Evolutionary conservation across 768 basidiomycete genomes (phyloP).

Genomic region (Coprinopsis sp.): DNA sequence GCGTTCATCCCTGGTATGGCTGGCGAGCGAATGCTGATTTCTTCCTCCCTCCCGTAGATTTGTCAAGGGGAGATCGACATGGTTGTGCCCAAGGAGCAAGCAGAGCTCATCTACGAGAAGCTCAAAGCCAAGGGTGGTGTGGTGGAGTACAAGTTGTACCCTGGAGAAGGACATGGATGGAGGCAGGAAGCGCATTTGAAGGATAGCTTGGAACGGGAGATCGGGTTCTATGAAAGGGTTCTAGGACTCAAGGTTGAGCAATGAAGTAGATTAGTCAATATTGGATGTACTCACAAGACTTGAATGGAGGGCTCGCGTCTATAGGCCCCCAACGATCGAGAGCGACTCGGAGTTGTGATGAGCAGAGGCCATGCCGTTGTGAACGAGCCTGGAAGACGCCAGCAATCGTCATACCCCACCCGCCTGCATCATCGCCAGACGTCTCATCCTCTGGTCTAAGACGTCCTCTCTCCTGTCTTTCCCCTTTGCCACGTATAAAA

Average conservation of each 20-base stretch:
- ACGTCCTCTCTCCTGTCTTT: too few relatives aligned
- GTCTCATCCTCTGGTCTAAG: too few relatives aligned
- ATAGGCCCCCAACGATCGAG: too few relatives aligned
- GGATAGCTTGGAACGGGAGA: conserved; percentile 47
- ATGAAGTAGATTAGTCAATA: too few relatives aligned
- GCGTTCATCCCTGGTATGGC: conserved; percentile 17
- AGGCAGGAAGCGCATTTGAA: conserved; percentile 51
- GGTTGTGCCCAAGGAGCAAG: conserved; percentile 66
- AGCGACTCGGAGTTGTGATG: too few relatives aligned
- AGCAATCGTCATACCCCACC: too few relatives aligned
- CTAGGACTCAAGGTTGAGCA: conserved; percentile 17
- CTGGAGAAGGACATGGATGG: conserved; percentile 67
- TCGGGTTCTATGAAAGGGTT: conserved; percentile 51
- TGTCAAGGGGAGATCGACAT: conserved; percentile 62
- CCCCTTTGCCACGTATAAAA: too few relatives aligned
- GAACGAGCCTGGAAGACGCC: too few relatives aligned
- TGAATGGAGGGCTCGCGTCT: too few relatives aligned
- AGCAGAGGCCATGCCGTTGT: too few relatives aligned
- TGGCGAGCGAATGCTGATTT: neutral
- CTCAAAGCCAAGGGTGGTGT: conserved; percentile 46
- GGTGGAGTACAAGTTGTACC: conserved; percentile 56
- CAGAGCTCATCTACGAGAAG: conserved; percentile 50
- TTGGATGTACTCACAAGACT: too few relatives aligned
- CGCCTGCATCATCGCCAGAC: too few relatives aligned
- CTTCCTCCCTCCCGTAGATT: conserved; percentile 35